These are phyloP conservation scores for Eutrema salsugineum DNA, from an alignment of 441 rosid species.

Conservation along the genomic window DNA sequence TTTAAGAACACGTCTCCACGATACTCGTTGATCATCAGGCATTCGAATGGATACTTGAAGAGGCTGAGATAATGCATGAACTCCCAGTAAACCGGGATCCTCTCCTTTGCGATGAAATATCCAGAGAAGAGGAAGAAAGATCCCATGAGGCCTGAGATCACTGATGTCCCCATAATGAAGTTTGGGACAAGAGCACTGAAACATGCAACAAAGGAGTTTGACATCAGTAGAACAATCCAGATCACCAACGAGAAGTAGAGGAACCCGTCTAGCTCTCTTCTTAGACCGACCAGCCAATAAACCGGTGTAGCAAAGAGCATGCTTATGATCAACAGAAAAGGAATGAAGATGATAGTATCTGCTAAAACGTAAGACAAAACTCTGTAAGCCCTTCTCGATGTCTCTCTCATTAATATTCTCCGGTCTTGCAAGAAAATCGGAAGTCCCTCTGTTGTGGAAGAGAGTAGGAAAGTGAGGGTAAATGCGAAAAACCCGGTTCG, in stretches of 20 bases:
- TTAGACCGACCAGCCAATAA: constrained; percentile 80
- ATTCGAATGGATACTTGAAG: constrained; percentile 91
- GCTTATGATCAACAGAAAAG: constrained; percentile 58
- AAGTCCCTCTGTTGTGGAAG: constrained; percentile 86
- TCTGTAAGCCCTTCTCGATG: constrained; percentile 77
- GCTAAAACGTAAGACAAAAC: constrained; percentile 50
- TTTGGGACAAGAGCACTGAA: constrained; percentile 89
- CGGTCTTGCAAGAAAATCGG: constrained; percentile 76
- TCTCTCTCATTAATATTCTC: constrained; percentile 73
- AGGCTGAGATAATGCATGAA: constrained; percentile 86
- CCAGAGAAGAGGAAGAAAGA: constrained; percentile 93
- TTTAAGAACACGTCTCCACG: constrained; percentile 61
- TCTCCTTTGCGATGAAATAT: constrained; percentile 61
- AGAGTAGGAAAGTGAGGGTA: constrained; percentile 75
- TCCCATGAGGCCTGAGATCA: constrained; percentile 83
- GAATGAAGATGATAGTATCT: constrained; percentile 32
- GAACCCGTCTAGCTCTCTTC: constrained; percentile 56
- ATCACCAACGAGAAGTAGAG: constrained; percentile 72
- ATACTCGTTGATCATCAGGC: constrained; percentile 72
- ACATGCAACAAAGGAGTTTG: constrained; percentile 86
- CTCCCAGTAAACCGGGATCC: constrained; percentile 75
- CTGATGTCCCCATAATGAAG: constrained; percentile 87
- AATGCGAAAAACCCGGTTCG: constrained; percentile 83
- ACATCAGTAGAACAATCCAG: constrained; percentile 81
- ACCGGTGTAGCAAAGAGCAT: constrained; percentile 71